Conservation (phyloP, 1,284 basidiomycete genomes). For the Peniophora sp. region DNA sequence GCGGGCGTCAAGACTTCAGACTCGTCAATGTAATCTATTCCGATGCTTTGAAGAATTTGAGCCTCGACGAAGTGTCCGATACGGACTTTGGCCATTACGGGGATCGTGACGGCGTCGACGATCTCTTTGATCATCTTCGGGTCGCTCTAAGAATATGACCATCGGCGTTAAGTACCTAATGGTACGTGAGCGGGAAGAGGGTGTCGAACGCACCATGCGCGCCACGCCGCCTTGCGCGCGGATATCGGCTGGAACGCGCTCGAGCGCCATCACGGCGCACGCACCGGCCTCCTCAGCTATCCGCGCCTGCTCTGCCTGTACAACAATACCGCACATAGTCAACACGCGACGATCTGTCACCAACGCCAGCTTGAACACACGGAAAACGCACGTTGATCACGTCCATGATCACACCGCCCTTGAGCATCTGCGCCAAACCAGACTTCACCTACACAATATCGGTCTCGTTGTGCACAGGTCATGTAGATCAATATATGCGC, state of each 20-base stretch:
- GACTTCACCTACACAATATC: slow-evolving; percentile 69
- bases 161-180: slow-evolving; percentile 3
- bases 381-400: slow-evolving; percentile 53
- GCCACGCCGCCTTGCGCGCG: slow-evolving; percentile 86
- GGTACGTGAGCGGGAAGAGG: slow-evolving; percentile 3
- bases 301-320: slow-evolving; percentile 53
- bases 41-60: slow-evolving; percentile 91
- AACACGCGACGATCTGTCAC: slow-evolving; percentile 9
- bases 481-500: slow-evolving; percentile 13
- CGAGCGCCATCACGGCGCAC: slow-evolving; percentile 96
- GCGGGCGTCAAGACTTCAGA: slow-evolving; percentile 96
- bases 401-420: slow-evolving; percentile 93
- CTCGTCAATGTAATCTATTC: slow-evolving; percentile 98
- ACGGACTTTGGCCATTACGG: slow-evolving; percentile 89
- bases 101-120: slow-evolving; percentile 86
- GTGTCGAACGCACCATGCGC: slow-evolving; percentile 63
- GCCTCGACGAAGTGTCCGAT: slow-evolving; percentile 98
- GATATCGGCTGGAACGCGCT: slow-evolving; percentile 96
- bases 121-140: slow-evolving; percentile 97
- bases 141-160: slow-evolving; percentile 59
- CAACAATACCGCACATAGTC: too few relatives aligned
- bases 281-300: slow-evolving; percentile 98
- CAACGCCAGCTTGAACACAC: neutral
- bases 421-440: slow-evolving; percentile 91
- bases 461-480: slow-evolving; percentile 2